Conservation (phyloP, 192 early-diverging fungal species). For the Powellomyces hirtus region DNA sequence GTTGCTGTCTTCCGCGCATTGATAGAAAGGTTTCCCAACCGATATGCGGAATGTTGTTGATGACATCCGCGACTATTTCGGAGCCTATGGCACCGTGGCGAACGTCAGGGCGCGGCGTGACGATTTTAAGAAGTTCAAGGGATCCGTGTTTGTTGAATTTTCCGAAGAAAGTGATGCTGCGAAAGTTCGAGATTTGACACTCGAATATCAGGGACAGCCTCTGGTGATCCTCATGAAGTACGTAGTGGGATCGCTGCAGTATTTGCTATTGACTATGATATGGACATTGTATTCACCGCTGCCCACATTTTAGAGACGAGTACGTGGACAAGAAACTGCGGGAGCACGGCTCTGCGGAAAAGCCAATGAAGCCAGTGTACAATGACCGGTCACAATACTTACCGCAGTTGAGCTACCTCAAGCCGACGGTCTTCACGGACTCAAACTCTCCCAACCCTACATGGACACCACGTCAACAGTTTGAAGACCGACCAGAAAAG, state of each 20-base stretch:
- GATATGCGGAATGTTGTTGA: neutral
- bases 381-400: neutral
- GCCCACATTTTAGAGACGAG: neutral
- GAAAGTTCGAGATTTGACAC: neutral
- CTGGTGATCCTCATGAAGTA: neutral
- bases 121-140: neutral
- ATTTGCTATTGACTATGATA: neutral
- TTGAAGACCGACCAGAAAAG: neutral
- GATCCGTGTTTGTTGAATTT: slow-evolving; percentile 9
- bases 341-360: neutral
- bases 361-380: neutral
- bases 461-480: neutral
- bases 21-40: slow-evolving; percentile 8
- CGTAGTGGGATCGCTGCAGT: too few relatives aligned
- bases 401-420: neutral
- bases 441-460: neutral
- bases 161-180: neutral
- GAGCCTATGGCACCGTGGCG: neutral
- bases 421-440: too few relatives aligned
- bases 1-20: too few relatives aligned
- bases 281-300: neutral
- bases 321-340: neutral
- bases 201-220: neutral
- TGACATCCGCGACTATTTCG: neutral
- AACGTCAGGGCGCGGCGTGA: neutral